Evolutionary conservation across 768 basidiomycete genomes (phyloP).

Genomic region (Boletus speciosus): DNA sequence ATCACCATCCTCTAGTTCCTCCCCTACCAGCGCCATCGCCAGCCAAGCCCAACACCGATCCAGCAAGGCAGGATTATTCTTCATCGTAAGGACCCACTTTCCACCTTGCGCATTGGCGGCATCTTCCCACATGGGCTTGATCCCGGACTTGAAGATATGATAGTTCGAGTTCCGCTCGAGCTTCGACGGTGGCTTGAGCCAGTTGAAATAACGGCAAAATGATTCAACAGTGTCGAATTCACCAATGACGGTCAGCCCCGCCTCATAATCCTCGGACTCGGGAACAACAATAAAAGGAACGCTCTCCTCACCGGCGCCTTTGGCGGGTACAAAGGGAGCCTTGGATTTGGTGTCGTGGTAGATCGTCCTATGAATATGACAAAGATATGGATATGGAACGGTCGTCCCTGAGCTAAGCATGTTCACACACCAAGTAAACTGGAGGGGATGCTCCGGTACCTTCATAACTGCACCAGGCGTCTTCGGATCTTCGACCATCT

Average conservation of each 20-base stretch:
- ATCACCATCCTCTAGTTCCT: slow-evolving; percentile 63
- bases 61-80: slow-evolving; percentile 70
- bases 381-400: slow-evolving; percentile 3
- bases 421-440: slow-evolving; percentile 65
- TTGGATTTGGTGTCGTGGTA: slow-evolving; percentile 87
- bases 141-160: slow-evolving; percentile 91
- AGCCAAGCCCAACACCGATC: slow-evolving; percentile 91
- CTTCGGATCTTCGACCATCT: slow-evolving; percentile 80
- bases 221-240: slow-evolving; percentile 88
- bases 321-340: slow-evolving; percentile 35
- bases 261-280: slow-evolving; percentile 78
- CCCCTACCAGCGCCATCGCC: slow-evolving; percentile 81
- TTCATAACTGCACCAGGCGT: slow-evolving; percentile 69
- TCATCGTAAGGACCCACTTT: slow-evolving; percentile 95
- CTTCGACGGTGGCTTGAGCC: slow-evolving; percentile 87
- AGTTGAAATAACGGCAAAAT: slow-evolving; percentile 91
- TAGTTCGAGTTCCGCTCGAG: slow-evolving; percentile 91
- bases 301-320: slow-evolving; percentile 23
- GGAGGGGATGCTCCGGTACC: slow-evolving; percentile 77
- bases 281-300: slow-evolving; percentile 41
- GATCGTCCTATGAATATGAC: slow-evolving; percentile 61
- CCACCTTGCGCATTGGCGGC: slow-evolving; percentile 87
- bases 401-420: neutral
- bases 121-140: slow-evolving; percentile 98
- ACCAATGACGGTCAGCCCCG: slow-evolving; percentile 80